phyloP scores from a whole-genome alignment of 306 rosid genomes.

The Castanea sativa region DNA sequence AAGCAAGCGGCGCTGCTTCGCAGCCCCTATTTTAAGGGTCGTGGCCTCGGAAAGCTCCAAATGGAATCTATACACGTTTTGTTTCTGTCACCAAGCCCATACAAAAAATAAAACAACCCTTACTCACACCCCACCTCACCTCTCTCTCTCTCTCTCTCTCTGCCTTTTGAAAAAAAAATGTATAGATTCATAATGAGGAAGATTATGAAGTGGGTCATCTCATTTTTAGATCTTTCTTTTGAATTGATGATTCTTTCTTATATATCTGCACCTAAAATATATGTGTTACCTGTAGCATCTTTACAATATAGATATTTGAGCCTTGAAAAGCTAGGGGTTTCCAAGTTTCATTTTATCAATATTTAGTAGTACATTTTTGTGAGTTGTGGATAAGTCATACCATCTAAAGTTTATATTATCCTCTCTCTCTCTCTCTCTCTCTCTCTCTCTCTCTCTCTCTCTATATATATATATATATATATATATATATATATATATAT shows the following conservation, averaged over 20 bases:
- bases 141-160: background rate
- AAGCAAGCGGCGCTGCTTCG: slow-evolving; percentile 57
- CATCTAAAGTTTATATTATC: background rate
- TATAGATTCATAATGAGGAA: background rate
- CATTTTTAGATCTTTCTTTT: background rate
- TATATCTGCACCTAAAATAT: background rate
- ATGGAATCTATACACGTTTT: slow-evolving; percentile 59
- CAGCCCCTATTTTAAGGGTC: slow-evolving; percentile 59
- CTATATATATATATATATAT: no score
- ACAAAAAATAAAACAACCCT: background rate
- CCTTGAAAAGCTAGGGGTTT: no score
- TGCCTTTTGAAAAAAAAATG: background rate
- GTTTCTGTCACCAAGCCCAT: slow-evolving; percentile 27
- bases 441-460: no score
- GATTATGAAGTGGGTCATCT: background rate
- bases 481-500: no score
- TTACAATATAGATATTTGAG: no score
- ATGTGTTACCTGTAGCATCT: background rate
- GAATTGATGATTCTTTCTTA: background rate
- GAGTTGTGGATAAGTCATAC: background rate
- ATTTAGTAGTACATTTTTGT: background rate
- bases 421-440: no score
- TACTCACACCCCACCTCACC: background rate
- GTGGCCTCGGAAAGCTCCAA: slow-evolving; percentile 56
- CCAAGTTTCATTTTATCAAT: no score